Evolutionary conservation across 495 filamentous ascomycete species (phyloP).

Genomic region (Coniosporium apollinis): DNA sequence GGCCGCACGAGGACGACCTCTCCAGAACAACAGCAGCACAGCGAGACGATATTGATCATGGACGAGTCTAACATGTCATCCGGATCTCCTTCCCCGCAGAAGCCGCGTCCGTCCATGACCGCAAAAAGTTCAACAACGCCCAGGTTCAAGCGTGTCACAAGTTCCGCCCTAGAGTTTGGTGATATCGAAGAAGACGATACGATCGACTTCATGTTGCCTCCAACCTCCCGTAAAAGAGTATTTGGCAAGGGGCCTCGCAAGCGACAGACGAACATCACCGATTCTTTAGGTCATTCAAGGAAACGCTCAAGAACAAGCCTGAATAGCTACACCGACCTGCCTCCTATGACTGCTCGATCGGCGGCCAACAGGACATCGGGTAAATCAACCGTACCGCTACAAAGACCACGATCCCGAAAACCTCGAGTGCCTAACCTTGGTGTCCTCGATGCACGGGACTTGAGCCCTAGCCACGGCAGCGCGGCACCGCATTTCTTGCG

Average conservation of each 20-base stretch:
- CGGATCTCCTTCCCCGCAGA: too few relatives aligned
- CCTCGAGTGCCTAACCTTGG: conserved; percentile 36
- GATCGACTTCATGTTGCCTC: conserved; percentile 39
- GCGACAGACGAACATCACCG: conserved; percentile 15
- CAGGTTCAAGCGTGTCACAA: too few relatives aligned
- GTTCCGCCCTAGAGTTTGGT: too few relatives aligned
- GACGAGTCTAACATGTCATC: too few relatives aligned
- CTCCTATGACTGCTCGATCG: too few relatives aligned
- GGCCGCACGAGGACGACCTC: too few relatives aligned
- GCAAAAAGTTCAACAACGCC: too few relatives aligned
- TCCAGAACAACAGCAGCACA: conserved; percentile 6
- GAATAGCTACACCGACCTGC: too few relatives aligned
- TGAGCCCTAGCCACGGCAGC: conserved; percentile 9
- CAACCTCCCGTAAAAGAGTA: conserved; percentile 11
- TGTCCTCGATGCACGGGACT: conserved; percentile 49
- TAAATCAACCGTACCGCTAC: conserved; percentile 7
- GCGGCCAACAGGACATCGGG: conserved; percentile 3
- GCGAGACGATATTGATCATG: conserved; percentile 16
- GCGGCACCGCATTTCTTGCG: conserved; percentile 54
- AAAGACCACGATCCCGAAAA: conserved; percentile 22
- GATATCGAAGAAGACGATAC: conserved; percentile 40
- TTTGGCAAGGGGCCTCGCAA: conserved; percentile 3
- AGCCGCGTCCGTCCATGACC: too few relatives aligned
- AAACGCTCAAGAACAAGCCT: too few relatives aligned
- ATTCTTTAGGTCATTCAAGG: conserved; percentile 17